Evolutionary conservation across 2,329 filamentous ascomycete species (phyloP), one percentile per base, ranked within the genome.

Genomic region (Ophiocordyceps unilateralis): DNA sequence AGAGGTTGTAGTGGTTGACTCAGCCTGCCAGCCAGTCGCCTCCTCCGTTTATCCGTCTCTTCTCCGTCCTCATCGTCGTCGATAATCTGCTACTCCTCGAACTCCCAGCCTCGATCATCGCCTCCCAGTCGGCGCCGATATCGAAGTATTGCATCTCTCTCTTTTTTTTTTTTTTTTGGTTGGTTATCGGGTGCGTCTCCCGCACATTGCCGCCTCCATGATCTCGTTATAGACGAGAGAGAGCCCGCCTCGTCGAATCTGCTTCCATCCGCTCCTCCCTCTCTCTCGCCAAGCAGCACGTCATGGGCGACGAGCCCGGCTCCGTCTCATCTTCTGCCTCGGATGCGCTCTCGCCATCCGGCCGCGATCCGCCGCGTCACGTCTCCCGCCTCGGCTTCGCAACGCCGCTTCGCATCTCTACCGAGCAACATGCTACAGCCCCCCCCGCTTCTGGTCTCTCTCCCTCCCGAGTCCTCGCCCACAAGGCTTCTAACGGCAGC

Each of bases 331-430:
- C 22, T 19, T 22, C 12, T 14, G 37, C 37, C 20, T 39, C 20
- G 19, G 20, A 14, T 21, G 19, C 20, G 34, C 34, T 38, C 34
- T 10, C 20, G 11, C n/a, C 32, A 17, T 15, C 40, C 43, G 40
- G 22, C 47, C 28, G 20, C 36, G 36, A 38, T n/a, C 19, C 36
- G 20, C 36, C 36, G 19, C 36, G 15, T 34, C 32, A 34, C 32
- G 7, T 26, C 24, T 8, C 7, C 24, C 24, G 32, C n/a, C 32
- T 34, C 32, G 32, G 32, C 15, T 8, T 34, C 7, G 37, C 19
- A 15, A 38, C 55, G 19, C 51, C 57, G 19, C 54, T 68, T 15
- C 55, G 58, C 39, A 59, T 68, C 42, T 60, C 59, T 8, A 66
- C 64, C 41, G 59, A 47, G 61, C 32, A 23, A 50, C 17, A 22